Evolutionary conservation across 2,329 filamentous ascomycete species (phyloP).

Genomic region (Colletotrichum sp.): DNA sequence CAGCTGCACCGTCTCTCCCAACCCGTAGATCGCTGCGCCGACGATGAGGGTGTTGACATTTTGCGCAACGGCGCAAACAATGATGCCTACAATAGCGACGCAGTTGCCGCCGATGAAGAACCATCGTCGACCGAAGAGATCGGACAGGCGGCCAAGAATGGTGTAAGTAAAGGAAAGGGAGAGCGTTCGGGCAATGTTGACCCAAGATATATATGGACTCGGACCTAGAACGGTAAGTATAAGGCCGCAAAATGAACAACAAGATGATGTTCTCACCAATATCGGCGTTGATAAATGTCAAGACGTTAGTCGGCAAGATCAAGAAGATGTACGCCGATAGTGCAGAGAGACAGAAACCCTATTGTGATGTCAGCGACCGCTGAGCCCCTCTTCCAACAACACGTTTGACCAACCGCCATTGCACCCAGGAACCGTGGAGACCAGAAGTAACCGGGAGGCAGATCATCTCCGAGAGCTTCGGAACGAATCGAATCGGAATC

Average conservation of each 20-base stretch:
- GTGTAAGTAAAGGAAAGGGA: slow-evolving; percentile 30
- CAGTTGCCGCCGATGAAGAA: slow-evolving; percentile 43
- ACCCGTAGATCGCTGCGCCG: slow-evolving; percentile 38
- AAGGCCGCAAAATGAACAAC: background rate
- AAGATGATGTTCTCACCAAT: slow-evolving; percentile 25
- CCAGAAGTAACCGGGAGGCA: slow-evolving; percentile 41
- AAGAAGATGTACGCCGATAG: slow-evolving; percentile 42
- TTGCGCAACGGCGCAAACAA: slow-evolving; percentile 38
- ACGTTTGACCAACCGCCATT: slow-evolving; percentile 29
- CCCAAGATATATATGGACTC: slow-evolving; percentile 21
- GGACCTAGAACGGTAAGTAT: background rate
- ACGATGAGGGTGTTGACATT: slow-evolving; percentile 39
- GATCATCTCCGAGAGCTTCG: slow-evolving; percentile 37
- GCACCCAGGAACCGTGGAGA: slow-evolving; percentile 37
- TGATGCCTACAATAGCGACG: slow-evolving; percentile 39
- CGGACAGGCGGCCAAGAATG: slow-evolving; percentile 41
- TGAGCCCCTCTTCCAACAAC: background rate
- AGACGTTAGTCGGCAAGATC: slow-evolving; percentile 38
- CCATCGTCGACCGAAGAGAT: slow-evolving; percentile 44
- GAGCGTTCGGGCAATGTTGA: slow-evolving; percentile 39
- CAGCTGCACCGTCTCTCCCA: slow-evolving; percentile 41
- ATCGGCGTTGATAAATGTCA: slow-evolving; percentile 37
- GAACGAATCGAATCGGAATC: slow-evolving; percentile 38
- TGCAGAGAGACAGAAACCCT: slow-evolving; percentile 43
- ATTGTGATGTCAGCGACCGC: background rate